Base-by-base conservation (phyloP, 2,329 filamentous ascomycete genomes). In the Verticillium nubilum region DNA sequence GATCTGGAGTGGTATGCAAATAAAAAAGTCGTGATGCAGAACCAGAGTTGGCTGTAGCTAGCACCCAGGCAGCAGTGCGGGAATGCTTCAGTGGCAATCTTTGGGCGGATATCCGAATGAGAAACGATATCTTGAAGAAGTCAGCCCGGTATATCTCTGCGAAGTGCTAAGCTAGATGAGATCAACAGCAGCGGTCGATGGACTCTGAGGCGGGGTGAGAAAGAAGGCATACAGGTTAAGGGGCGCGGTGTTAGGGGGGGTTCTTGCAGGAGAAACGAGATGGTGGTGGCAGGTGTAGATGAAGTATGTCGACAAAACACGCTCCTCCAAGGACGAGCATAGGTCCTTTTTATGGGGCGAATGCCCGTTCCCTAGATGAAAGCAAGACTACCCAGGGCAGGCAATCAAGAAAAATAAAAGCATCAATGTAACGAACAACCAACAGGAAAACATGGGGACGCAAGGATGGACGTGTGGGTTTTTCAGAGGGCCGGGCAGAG, bases 301-400 rank as follows among this genome's bases (percentile, higher is more conserved):
- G 23, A 56, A 27, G 54, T 47, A 29, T 26, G 54, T 35, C 31
- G 33, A 33, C 9, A 26, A 27, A 50, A 50, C 42, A 50, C 7
- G 19, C 42, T 47, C 25, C 25, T 56, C 25, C 10, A 17, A 31
- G 33, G 37, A 56, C 23, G 54, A 28, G 29, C 54, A 47, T 28
- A 27, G 33, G 33, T 5, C 54, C 54, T 37, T 56, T 56, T 56
- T 56, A 56, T 56, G 54, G 54, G 54, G 54, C 35, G 13, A 33
- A 56, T 10, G 35, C 23, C 6, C 4, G 19, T 23, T 23, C 19
- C 10, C 13, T 19, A 50, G 42, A 50, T 12, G 42, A 23, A 50
- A 13, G 19, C 42, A 50, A 12, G 42, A 50, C 19, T 10, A 50
- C 42, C 15, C 42, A 50, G 42, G 19, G 12, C 19, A 50, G 42